Percentiles rank a stretch among this genome's conserved stretches.
phyloP scores from a whole-genome alignment of 768 basidiomycete species.

The Tricholoma sp. region DNA sequence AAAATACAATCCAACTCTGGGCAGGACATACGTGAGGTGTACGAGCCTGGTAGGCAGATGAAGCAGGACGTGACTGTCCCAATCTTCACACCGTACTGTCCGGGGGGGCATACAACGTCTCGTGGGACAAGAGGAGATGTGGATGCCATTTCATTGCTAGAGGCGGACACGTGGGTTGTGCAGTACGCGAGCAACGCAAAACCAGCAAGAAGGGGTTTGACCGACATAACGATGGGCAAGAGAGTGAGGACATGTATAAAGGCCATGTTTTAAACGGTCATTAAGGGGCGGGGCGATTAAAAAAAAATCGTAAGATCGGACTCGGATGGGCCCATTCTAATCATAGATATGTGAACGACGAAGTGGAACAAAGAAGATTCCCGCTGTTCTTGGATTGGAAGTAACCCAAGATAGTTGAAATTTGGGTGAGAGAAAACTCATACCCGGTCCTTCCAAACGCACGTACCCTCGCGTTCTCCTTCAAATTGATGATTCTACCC shows the following conservation, averaged over 20 bases:
- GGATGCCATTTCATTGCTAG: not conserved
- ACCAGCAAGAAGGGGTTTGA: not conserved
- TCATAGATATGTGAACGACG: not conserved
- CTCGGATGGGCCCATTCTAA: not conserved
- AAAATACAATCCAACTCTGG: not conserved
- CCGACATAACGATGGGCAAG: not conserved
- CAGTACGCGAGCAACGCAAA: not conserved
- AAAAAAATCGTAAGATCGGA: no score
- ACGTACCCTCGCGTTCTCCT: no score
- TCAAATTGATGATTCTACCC: no score
- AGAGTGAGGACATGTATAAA: not conserved
- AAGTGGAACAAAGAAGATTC: no score
- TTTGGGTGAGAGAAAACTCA: no score
- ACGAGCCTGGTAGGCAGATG: conserved; percentile 17
- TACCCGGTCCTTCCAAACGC: no score
- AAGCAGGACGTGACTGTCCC: conserved; percentile 14
- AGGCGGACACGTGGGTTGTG: not conserved
- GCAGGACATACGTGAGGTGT: conserved; percentile 10
- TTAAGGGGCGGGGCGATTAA: not conserved
- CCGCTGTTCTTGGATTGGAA: no score
- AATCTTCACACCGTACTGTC: conserved; percentile 12
- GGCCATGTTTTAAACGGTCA: not conserved
- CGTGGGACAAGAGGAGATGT: not conserved
- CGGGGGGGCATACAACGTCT: conserved; percentile 13
- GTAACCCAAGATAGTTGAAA: no score